phyloP scores from a whole-genome alignment of 176 grass and related monocot genomes.

The Oryza glaberrima region DNA sequence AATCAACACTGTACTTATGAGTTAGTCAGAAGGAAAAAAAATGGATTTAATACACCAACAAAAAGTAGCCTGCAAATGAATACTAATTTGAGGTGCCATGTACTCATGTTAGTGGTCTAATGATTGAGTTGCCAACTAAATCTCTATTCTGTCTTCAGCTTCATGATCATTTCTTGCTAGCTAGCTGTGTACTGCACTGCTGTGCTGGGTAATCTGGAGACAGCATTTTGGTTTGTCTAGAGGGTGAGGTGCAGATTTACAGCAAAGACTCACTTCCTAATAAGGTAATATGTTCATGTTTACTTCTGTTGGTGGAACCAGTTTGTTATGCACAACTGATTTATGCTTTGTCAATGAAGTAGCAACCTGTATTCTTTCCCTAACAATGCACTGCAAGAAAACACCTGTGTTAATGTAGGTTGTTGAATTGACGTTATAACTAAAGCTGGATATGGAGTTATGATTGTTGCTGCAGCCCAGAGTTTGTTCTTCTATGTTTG shows the following conservation, averaged over 20 bases:
- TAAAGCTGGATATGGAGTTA: constrained; percentile 28
- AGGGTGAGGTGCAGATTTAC: constrained; percentile 18
- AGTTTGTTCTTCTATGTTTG: constrained; percentile 14
- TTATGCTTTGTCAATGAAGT: constrained; percentile 34
- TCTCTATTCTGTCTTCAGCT: constrained; percentile 39
- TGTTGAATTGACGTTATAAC: constrained; percentile 21
- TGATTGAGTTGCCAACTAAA: constrained; percentile 56
- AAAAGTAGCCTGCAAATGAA: constrained; percentile 2
- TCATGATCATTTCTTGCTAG: constrained; percentile 39
- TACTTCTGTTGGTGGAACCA: constrained; percentile 29
- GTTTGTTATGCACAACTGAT: constrained; percentile 36
- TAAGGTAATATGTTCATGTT: constrained; percentile 34
- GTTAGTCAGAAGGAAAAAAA: background rate
- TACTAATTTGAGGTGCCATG: background rate
- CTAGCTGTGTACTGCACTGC: constrained; percentile 27
- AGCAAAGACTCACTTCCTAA: constrained; percentile 32
- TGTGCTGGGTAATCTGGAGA: constrained; percentile 26
- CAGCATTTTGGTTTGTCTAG: constrained; percentile 35
- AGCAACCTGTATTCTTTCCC: constrained; percentile 1
- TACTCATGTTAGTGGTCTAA: constrained; percentile 43
- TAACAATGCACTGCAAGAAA: constrained; percentile 21
- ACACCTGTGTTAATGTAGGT: background rate
- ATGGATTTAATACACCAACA: background rate
- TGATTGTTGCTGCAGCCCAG: background rate
- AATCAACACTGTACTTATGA: background rate